Evolutionary conservation across 2,329 filamentous ascomycete genomes (phyloP).

Genomic region (Calonectria pseudoturangicola): DNA sequence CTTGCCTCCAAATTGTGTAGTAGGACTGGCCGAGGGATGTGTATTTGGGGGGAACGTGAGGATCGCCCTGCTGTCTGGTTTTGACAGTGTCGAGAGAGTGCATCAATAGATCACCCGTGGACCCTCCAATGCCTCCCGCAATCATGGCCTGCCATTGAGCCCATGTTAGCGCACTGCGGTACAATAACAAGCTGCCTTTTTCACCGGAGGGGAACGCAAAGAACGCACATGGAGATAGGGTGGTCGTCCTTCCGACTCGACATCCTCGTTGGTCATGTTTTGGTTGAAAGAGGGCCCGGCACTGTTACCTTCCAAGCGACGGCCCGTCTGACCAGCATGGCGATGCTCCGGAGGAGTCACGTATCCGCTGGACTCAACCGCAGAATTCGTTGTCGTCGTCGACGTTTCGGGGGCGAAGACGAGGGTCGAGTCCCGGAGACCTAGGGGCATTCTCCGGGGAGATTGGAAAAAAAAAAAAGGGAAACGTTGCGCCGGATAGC

Average conservation of each 20-base stretch:
- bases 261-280: slow-evolving; percentile 62
- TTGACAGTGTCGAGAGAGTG: slow-evolving; percentile 99
- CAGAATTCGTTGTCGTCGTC: slow-evolving; percentile 35
- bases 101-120: slow-evolving; percentile 97
- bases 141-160: slow-evolving; percentile 84
- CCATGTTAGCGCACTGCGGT: slow-evolving; percentile 46
- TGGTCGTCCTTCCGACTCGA: slow-evolving; percentile 65
- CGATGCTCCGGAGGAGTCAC: slow-evolving; percentile 53
- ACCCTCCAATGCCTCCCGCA: slow-evolving; percentile 93
- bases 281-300: slow-evolving; percentile 52
- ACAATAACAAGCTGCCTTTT: slow-evolving; percentile 14
- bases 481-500: slow-evolving; percentile 39
- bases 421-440: slow-evolving; percentile 51
- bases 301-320: slow-evolving; percentile 52
- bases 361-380: slow-evolving; percentile 45
- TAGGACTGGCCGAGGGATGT: slow-evolving; percentile 93
- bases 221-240: slow-evolving; percentile 66
- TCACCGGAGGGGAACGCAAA: background rate
- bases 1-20: slow-evolving; percentile 93
- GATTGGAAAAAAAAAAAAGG: slow-evolving; percentile 27
- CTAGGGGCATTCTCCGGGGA: slow-evolving; percentile 53
- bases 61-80: slow-evolving; percentile 97
- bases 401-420: slow-evolving; percentile 50
- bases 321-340: slow-evolving; percentile 57
- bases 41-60: slow-evolving; percentile 94